Evolutionary conservation across 2,329 filamentous ascomycete genomes (phyloP).

Genomic region (Colletotrichum destructivum): DNA sequence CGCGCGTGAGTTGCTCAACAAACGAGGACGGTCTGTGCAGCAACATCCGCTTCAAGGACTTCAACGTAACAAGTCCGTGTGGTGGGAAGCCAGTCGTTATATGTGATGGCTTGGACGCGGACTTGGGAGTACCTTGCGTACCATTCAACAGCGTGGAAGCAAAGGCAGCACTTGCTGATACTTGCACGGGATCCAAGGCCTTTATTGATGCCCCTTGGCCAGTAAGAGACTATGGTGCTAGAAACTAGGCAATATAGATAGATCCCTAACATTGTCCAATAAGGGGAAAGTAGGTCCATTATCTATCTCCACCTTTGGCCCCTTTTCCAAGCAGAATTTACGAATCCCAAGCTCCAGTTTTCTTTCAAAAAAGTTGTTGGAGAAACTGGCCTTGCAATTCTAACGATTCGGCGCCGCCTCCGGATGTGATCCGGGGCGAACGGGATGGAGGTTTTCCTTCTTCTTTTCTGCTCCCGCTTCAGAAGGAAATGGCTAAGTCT

Average conservation of each 20-base stretch:
- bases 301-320: fast-evolving
- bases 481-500: too few relatives aligned
- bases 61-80: conserved; percentile 67
- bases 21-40: conserved; percentile 67
- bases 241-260: not conserved
- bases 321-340: not conserved
- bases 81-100: conserved; percentile 60
- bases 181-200: conserved; percentile 49
- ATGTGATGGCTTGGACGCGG: conserved; percentile 63
- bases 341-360: too few relatives aligned
- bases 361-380: too few relatives aligned
- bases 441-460: too few relatives aligned
- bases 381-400: too few relatives aligned
- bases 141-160: conserved; percentile 52
- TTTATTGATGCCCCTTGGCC: conserved; percentile 41
- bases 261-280: too few relatives aligned
- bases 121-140: conserved; percentile 53
- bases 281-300: not conserved
- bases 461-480: too few relatives aligned
- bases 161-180: conserved; percentile 49
- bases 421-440: too few relatives aligned
- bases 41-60: conserved; percentile 68
- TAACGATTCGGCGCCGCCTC: too few relatives aligned
- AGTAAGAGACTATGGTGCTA: conserved; percentile 21
- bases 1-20: conserved; percentile 68